A percentile compares a stretch with the other conserved stretches of the same genome.
These are phyloP conservation scores for Stephanodiscus minutulus DNA, from an alignment of 108 stramenopile genomes.

Conservation along the genomic window DNA sequence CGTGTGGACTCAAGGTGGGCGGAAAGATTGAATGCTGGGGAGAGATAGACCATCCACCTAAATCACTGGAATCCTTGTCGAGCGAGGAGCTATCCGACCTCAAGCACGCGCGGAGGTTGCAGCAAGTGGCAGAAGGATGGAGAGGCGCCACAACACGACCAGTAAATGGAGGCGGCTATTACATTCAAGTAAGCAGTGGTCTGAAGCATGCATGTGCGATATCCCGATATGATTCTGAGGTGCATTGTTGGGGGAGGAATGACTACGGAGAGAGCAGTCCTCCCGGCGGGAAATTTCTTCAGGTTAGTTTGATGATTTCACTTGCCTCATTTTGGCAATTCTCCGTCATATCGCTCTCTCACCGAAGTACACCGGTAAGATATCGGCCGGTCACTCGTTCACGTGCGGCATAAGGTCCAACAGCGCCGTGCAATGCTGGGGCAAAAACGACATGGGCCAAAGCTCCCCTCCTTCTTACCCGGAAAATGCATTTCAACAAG, in stretches of 20 bases:
- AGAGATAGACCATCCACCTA: slow-evolving; percentile 25
- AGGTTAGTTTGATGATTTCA: slow-evolving; percentile 11
- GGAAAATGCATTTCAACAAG: slow-evolving; percentile 25
- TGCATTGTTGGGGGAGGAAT: slow-evolving; percentile 43
- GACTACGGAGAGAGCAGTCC: slow-evolving; percentile 35
- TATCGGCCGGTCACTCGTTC: slow-evolving; percentile 40
- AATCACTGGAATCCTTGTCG: slow-evolving; percentile 4
- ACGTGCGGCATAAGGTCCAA: slow-evolving; percentile 32
- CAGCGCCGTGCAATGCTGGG: slow-evolving; percentile 37
- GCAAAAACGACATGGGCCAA: slow-evolving; percentile 37
- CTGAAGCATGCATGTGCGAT: slow-evolving; percentile 40
- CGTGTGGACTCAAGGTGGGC: slow-evolving; percentile 26
- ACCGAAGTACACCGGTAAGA: not conserved
- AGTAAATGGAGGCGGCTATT: slow-evolving; percentile 20
- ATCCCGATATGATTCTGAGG: slow-evolving; percentile 12
- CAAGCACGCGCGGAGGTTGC: slow-evolving; percentile 19
- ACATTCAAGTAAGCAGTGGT: slow-evolving; percentile 43
- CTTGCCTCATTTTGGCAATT: not conserved
- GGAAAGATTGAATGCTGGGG: slow-evolving; percentile 39
- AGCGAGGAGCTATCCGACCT: slow-evolving; percentile 1
- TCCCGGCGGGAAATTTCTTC: slow-evolving; percentile 27
- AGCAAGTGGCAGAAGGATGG: slow-evolving; percentile 8
- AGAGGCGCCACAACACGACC: not conserved
- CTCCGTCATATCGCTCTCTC: not conserved
- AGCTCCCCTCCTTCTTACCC: slow-evolving; percentile 26